Conservation (phyloP, 192 early-diverging fungal genomes). For the Coemansia erecta region DNA sequence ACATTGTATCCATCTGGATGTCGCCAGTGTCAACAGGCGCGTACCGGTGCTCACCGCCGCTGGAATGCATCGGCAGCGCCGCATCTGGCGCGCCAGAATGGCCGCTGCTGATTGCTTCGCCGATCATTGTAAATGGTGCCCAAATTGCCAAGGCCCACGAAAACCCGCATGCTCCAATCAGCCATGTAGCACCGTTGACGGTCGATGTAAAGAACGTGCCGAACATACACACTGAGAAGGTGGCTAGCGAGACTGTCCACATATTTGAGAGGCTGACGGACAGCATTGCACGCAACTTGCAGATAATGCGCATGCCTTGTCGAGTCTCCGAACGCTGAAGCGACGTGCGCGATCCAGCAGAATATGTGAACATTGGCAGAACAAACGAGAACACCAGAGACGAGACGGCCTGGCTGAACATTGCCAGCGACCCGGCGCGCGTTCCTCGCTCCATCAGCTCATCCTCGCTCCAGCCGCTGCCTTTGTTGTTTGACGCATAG, state of each 20-base stretch:
- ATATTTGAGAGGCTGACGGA: constrained; percentile 52
- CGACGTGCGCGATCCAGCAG: constrained; percentile 8
- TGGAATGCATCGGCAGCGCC: constrained; percentile 5
- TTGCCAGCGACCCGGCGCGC: constrained; percentile 81
- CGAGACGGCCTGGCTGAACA: constrained; percentile 74
- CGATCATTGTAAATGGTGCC: constrained; percentile 91
- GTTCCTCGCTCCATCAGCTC: constrained; percentile 57
- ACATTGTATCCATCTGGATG: constrained; percentile 28
- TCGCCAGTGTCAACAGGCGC: constrained; percentile 17
- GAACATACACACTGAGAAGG: constrained; percentile 68
- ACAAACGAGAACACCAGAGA: constrained; percentile 57
- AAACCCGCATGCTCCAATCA: constrained; percentile 74
- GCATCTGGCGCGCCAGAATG: not conserved
- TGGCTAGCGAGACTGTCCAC: constrained; percentile 69
- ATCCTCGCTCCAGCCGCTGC: constrained; percentile 8
- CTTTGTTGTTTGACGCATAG: constrained; percentile 21
- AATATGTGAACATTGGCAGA: constrained; percentile 45
- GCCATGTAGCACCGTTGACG: constrained; percentile 59
- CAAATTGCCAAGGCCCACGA: constrained; percentile 88
- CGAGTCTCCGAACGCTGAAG: not conserved
- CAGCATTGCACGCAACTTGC: constrained; percentile 12
- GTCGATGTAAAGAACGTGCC: constrained; percentile 61
- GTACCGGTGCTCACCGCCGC: constrained; percentile 12
- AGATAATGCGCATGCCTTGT: not conserved
- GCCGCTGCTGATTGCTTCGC: constrained; percentile 53